Base-by-base conservation (phyloP, 176 grass and related monocot genomes). In the Tillandsia leiboldiana region DNA sequence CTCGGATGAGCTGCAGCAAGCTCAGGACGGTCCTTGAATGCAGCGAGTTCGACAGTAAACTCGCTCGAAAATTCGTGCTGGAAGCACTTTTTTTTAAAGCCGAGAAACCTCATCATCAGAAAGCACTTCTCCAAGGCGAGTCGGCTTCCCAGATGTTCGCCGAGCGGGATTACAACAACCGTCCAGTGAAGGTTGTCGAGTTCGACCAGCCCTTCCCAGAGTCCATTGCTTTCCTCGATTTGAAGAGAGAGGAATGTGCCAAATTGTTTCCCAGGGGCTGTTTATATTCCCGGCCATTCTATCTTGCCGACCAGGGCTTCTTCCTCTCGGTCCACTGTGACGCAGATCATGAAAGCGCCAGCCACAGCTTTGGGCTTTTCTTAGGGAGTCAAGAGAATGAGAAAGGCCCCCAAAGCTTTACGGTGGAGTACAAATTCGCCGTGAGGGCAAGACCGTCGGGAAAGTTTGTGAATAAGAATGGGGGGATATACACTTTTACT, bases 331-430 rank as follows among this genome's bases (percentile, higher is more conserved):
- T 87, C 49, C 71, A 83, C 79, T 91, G 91, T 50, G 76, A 83
- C 48, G 49, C 83, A 51, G 79, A 90, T 5, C 82, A 83, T 63
- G 77, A 83, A 13, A 96, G 82, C 47, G 59, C 77, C 0, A 69
- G 78, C 9, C 79, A 85, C 67, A 81, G 79, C 63, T 96, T 90
- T 10, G 87, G 84, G 1, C 76, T 96, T 53, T 96, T 96, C 70
- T 77, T 96, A 9, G 92, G 92, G 72, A 96, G 88, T 85, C 92
- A 96, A 71, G 92, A 96, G 29, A 33, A 33, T 33, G 29, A 33
- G 72, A 96, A 91, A 73, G 92, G 85, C 9, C 91, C 92, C 3
- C 83, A 82, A 2, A 91, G 88, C 72, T 84, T 96, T 13, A 90
- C 82, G 0, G 79, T 90, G 47, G 82, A 96, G 71, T 87, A 81